Base-by-base conservation (phyloP, 2,329 filamentous ascomycete species). In the Epichloe festucae region DNA sequence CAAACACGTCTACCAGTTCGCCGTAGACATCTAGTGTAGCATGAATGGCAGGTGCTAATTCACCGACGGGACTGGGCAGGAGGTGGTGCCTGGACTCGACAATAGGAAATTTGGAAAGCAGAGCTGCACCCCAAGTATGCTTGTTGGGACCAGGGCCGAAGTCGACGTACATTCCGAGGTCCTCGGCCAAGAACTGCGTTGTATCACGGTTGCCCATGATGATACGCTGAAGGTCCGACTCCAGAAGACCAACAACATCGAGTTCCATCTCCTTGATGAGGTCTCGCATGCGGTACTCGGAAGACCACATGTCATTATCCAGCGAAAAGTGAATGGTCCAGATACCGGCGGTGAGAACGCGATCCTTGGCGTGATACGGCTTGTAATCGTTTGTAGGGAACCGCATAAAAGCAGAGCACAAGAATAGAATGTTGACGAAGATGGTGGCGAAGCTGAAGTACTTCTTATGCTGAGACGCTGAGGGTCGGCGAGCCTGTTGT, bases 181-280 rank as follows among this genome's bases (percentile, higher is more conserved):
- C 90, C 66, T 97, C 91, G 19, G 93, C 90, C 8, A 98, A 78
- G 69, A 88, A 94, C 65, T 97, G 93, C 1, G 93, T 96, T 8
- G 88, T 86, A 65, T 98, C 93, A 58, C 93, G 86, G 71, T 97
- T 98, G 62, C 93, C 93, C 93, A 97, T 98, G 73, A 98, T 98
- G 70, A 98, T 95, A 59, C 91, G 87, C 71, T 98, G 93, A 38
- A 88, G 78, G 65, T 98, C 93, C 0, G 85, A 87, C 68, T 98
- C 93, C 0, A 98, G 77, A 19, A 98, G 78, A n/a, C 93, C 93
- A 46, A 98, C 79, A 5, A 98, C 88, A 63, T 98, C 93, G n/a
- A 98, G 73, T 68, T 98, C 93, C n/a, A 95, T 73, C 62, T 97
- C 93, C 63, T 88, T 83, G 68, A 95, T 84, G 14, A 95, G 75